Base-by-base conservation (phyloP, 129 eudicot species). In the Gnaphalium uliginosum region DNA sequence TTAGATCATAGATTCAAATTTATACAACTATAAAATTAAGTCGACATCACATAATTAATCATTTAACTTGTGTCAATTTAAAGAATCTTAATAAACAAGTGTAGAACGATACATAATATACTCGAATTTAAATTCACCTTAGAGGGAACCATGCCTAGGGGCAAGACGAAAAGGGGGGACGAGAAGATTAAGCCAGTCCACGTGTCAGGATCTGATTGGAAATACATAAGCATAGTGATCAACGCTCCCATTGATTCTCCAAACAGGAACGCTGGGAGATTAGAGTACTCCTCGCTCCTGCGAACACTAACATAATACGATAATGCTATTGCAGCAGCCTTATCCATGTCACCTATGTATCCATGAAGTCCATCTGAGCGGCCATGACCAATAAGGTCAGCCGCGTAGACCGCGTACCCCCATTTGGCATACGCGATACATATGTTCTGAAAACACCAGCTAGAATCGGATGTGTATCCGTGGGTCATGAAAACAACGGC, bases 361-460 rank as follows among this genome's bases (percentile, higher is more conserved):
- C 95, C 84, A 17, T 77, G 87, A 69, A 91, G 19, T 13, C 97
- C 97, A 2, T 86, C 92, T 33, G 97, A 91, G 23, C 91, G 86
- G 46, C 97, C 95, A 77, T 91, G 97, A 15, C 97, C 97, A 65
- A 88, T 69, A 8, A 91, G 74, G 32, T 91, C 97, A 8, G 97
- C 94, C 15, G 95, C 90, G 48, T 82, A 91, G 41, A 91, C 97
- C 22, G 91, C 92, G 71, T 91, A 88, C 0, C 97, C 97, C 97
- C 97, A 91, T 4, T 73, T 78, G 67, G 97, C 89, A 84, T 76
- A 91, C 30, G 66, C 79, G 59, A 91, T 88, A 76, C 97, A 91
- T 74, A 91, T 87, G 50, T 83, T 81, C 77, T 88, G 95, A 81
- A 91, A 91, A 8, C 72, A 25, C 97, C 97, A 88, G 59, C 90